Evolutionary conservation across 1,139 yeast species (phyloP), one percentile per base, ranked within the genome.

Genomic region (Ogataea hybrid): DNA sequence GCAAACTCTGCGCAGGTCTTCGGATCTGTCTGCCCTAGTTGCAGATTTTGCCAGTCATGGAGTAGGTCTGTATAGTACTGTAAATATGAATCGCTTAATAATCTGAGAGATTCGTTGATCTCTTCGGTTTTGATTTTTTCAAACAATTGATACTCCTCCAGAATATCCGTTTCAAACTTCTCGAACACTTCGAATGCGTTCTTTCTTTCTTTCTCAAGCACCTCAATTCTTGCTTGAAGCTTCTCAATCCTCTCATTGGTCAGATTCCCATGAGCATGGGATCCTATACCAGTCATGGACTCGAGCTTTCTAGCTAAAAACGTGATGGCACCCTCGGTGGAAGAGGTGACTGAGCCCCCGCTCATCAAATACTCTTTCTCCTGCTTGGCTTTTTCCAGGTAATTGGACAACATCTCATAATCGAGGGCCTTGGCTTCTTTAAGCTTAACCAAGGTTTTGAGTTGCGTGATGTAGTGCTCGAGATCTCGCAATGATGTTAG

Each of bases 391-490:
- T 86, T 84, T 34, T 73, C 70, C 42, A 89, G 69, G 59, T 90
- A 90, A 43, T 85, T 95, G 34, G 79, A 78, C 39, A 92, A 70
- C 36, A 86, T 95, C 58, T 92, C 97, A 55, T 84, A 79, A 62
- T 92, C 98, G 30, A 90, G 77, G 53, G 86, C 90, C 62, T 90
- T 90, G 59, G 88, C 92, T 58, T 92, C 98, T 51, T 92, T 88
- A 42, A 86, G 72, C 58, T 85, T 90, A 45, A 92, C 77, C 50
- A 90, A 68, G 46, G 76, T 78, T 52, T 88, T 85, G 53, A 92
- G 72, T 25, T 92, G 79, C 31, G 77, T 73, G 39, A 90, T 82
- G 57, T 89, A 92, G 64, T 86, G 90, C 50, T 92, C 88, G 65
- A 94, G 75, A 62, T 92, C 97, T 52, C 86, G 83, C 51, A 92